A percentile compares a stretch with the other conserved stretches of the same genome.
These are phyloP conservation scores for Phialophora tarda DNA, from an alignment of 2,329 filamentous ascomycete species.

Conservation along the genomic window DNA sequence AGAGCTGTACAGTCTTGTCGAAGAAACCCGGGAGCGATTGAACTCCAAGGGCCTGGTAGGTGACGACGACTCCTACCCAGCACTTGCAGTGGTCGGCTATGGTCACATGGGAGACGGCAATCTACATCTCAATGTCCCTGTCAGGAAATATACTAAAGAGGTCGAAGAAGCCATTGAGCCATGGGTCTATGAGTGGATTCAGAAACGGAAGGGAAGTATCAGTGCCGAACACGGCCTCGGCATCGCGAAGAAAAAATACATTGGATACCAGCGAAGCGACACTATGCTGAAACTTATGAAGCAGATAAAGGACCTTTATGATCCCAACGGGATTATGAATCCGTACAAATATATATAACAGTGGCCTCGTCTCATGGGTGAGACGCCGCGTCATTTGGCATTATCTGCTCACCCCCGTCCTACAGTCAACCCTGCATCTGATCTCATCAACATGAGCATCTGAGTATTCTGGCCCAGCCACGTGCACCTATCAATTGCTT, in stretches of 20 bases:
- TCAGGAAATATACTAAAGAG: slow-evolving; percentile 79
- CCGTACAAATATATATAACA: slow-evolving; percentile 87
- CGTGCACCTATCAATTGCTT: not conserved
- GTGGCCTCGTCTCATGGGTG: not conserved
- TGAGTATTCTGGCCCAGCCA: not conserved
- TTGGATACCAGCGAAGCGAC: slow-evolving; percentile 88
- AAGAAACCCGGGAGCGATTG: slow-evolving; percentile 78
- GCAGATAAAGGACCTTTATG: slow-evolving; percentile 91
- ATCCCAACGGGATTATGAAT: slow-evolving; percentile 98
- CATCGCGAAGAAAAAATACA: slow-evolving; percentile 92
- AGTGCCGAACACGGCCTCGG: slow-evolving; percentile 96
- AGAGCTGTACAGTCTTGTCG: slow-evolving; percentile 86
- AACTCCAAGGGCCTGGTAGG: slow-evolving; percentile 76
- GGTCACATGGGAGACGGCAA: slow-evolving; percentile 99
- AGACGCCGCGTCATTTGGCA: slow-evolving; percentile 1
- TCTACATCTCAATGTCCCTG: slow-evolving; percentile 87
- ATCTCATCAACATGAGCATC: not conserved
- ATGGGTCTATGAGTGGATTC: slow-evolving; percentile 97
- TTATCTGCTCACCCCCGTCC: not conserved
- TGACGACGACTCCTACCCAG: slow-evolving; percentile 75
- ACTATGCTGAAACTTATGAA: slow-evolving; percentile 91
- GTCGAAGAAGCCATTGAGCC: slow-evolving; percentile 90
- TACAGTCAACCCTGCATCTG: not conserved
- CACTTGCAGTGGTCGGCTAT: slow-evolving; percentile 90
- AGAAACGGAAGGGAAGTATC: slow-evolving; percentile 85